Evolutionary conservation across 176 grass and related monocot genomes (phyloP), one percentile per base, ranked within the genome.

Genomic region (maize (Zea mays)): DNA sequence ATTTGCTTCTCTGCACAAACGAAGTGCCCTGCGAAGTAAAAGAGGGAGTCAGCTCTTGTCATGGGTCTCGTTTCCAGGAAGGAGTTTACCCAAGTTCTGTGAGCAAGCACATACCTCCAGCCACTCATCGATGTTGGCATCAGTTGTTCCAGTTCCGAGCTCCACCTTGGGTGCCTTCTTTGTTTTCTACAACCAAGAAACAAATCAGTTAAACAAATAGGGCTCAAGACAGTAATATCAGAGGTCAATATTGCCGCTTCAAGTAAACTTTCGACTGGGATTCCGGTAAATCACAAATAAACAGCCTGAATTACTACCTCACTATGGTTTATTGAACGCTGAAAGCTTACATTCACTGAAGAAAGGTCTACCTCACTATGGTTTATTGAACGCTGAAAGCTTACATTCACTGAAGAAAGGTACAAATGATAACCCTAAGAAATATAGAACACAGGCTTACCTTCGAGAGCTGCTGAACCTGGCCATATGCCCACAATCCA

Each of bases 81-180:
- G 2, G 38, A 13, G 1, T 50, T 55, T 38, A 54, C 44, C 42
- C 54, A 20, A 27, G n/a, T 10, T 20, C 20, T 20, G 54, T 57
- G n/a, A 3, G 19, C 40, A 65, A 7, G 17, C 60, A 14, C 35
- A 65, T 83, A 99, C 96, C 92, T 99, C 81, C 67, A 99, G 85
- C 96, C 96, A 99, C 69, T 99, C 96, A 75, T 99, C 96, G 44
- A 99, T 92, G 49, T 87, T 78, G 52, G 92, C 85, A 52, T 95
- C 96, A 52, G 85, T 90, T 16, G 82, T 87, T 81, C 85, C 80
- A 14, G 96, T 99, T 78, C 96, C 96, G 7, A 87, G 81, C 78
- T 99, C 96, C 61, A 99, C 90, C 88, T 99, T 99, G 17, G 87
- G 90, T 19, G 71, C 64, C 71, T 87, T 99, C 88, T 93, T 95